Conservation (phyloP, 2,329 filamentous ascomycete species). For the Myriosclerotinia scirpicola region DNA sequence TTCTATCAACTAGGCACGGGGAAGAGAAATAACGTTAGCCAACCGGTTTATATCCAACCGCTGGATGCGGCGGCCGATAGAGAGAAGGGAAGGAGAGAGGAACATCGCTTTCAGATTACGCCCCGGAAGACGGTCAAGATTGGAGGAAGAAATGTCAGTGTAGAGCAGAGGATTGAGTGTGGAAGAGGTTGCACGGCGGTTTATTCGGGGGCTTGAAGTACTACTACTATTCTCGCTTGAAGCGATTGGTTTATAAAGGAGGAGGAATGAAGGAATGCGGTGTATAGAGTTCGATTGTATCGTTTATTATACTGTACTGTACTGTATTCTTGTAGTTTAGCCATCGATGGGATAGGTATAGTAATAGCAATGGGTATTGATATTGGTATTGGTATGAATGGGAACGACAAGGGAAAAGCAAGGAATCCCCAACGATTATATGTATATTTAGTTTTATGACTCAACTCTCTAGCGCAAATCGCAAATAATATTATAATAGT, state of each 20-base stretch:
- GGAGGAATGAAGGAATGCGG: neutral
- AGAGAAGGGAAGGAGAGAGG: constrained; percentile 61
- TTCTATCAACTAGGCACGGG: constrained; percentile 90
- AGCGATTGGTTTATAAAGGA: no score
- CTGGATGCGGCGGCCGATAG: constrained; percentile 65
- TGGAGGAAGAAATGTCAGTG: constrained; percentile 66
- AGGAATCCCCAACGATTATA: neutral
- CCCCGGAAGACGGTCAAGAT: constrained; percentile 70
- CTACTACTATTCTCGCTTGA: neutral
- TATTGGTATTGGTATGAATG: constrained; percentile 2
- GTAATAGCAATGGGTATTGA: neutral
- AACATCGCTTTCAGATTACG: constrained; percentile 78
- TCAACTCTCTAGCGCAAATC: neutral
- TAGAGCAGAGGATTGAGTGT: constrained; percentile 88
- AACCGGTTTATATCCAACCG: constrained; percentile 76
- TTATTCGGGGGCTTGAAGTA: constrained; percentile 59
- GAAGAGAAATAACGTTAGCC: constrained; percentile 75
- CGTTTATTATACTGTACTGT: constrained; percentile 8
- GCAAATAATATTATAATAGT: no score
- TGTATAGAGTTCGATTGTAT: neutral
- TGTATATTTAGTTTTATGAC: constrained; percentile 1
- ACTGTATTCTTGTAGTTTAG: constrained; percentile 12
- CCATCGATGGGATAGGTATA: neutral
- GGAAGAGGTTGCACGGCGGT: constrained; percentile 79
- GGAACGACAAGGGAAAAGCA: neutral